A percentile compares a stretch with the other conserved stretches of the same genome.
phyloP scores from a whole-genome alignment of 2,329 filamentous ascomycete genomes.

The Coniosporium tulheliwenetii region DNA sequence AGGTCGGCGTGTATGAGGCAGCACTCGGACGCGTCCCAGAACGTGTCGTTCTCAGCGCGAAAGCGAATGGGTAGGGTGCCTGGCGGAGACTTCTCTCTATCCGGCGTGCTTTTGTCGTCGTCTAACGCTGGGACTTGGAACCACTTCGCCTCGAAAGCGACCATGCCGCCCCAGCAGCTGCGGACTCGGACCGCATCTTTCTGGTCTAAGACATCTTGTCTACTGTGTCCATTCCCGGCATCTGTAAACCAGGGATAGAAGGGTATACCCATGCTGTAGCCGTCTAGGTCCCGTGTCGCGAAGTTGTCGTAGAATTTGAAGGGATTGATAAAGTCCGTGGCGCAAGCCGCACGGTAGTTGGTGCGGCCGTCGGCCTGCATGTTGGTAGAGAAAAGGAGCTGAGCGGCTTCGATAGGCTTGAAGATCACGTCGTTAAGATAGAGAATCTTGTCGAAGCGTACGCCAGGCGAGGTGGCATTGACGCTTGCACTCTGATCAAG shows the following conservation, averaged over 20 bases:
- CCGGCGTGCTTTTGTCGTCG: conserved; percentile 3
- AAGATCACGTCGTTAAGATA: conserved; percentile 55
- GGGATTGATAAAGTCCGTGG: conserved; percentile 52
- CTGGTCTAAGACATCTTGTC: conserved; percentile 46
- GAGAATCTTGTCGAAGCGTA: conserved; percentile 38
- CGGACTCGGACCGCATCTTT: conserved; percentile 51
- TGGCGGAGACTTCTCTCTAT: not conserved
- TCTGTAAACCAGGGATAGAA: conserved; percentile 53
- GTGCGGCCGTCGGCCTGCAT: conserved; percentile 32
- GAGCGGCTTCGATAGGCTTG: conserved; percentile 40
- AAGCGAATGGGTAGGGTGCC: conserved; percentile 25
- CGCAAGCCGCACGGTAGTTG: conserved; percentile 52
- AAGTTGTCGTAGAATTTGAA: conserved; percentile 62
- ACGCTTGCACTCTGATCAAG: conserved; percentile 29
- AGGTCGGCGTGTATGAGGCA: conserved; percentile 32
- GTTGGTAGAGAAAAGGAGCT: conserved; percentile 50
- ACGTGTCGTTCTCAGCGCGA: conserved; percentile 23
- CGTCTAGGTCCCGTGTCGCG: conserved; percentile 51
- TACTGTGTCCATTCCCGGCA: conserved; percentile 33
- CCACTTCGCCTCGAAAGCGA: conserved; percentile 45
- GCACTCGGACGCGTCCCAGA: conserved; percentile 33
- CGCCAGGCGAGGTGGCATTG: conserved; percentile 20
- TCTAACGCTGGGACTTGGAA: conserved; percentile 26
- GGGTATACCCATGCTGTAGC: conserved; percentile 45
- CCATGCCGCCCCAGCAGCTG: conserved; percentile 68